These are phyloP conservation scores for Tuber borchii DNA, from an alignment of 495 filamentous ascomycete genomes.

Conservation along the genomic window DNA sequence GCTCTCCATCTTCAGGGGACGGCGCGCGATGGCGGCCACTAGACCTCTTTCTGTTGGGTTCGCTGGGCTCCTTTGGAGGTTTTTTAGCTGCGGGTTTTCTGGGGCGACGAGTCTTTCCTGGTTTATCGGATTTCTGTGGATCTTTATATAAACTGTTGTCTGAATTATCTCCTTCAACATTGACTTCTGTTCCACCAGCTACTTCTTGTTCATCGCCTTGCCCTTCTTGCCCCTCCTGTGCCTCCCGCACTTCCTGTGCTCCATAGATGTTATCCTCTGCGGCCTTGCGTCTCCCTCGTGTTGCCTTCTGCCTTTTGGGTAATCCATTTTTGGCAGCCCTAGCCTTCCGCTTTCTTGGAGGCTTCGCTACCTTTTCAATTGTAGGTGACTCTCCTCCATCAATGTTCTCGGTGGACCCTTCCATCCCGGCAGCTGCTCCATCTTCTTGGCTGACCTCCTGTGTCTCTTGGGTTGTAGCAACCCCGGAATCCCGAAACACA, in stretches of 20 bases:
- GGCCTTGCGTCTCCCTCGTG: constrained; percentile 1
- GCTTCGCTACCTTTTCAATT: background rate
- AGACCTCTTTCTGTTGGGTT: constrained; percentile 17
- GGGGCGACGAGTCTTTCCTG: constrained; percentile 37
- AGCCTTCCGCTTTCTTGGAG: background rate
- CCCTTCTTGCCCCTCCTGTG: constrained; percentile 25
- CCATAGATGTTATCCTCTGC: constrained; percentile 29
- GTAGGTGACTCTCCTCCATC: background rate
- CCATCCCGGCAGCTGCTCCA: background rate
- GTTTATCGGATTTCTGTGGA: constrained; percentile 32
- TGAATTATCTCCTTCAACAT: constrained; percentile 14
- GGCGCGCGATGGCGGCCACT: constrained; percentile 49
- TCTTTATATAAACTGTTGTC: constrained; percentile 36
- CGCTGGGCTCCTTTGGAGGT: constrained; percentile 31
- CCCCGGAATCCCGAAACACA: background rate
- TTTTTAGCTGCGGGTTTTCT: constrained; percentile 20
- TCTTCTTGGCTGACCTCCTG: background rate
- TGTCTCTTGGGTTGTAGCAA: background rate
- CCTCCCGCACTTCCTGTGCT: constrained; percentile 13
- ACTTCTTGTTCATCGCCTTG: constrained; percentile 41
- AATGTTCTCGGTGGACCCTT: background rate
- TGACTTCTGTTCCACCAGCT: constrained; percentile 18
- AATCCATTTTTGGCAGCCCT: background rate
- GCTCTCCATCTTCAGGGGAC: constrained; percentile 74
- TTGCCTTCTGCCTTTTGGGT: constrained; percentile 12